A percentile compares a stretch with the other conserved stretches of the same genome.
These are phyloP conservation scores for Starmerella vaccinii DNA, from an alignment of 805 yeast species.

Conservation along the genomic window DNA sequence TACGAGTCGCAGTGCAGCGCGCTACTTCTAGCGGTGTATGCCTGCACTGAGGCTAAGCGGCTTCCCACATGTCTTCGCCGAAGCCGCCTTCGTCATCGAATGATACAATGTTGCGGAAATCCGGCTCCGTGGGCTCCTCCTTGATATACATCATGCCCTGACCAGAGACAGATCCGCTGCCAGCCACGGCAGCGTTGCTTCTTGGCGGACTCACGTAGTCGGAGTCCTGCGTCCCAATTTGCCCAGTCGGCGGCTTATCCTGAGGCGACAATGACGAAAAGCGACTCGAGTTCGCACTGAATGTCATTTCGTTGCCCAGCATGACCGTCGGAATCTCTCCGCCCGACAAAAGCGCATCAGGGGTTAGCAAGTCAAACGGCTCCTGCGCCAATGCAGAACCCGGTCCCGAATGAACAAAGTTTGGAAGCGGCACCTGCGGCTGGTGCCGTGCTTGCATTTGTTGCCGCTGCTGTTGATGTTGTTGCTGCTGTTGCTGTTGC, in stretches of 20 bases:
- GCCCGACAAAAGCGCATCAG: conserved; percentile 1
- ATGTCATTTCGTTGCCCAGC: neutral
- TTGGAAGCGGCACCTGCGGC: neutral
- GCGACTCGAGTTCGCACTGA: conserved; percentile 8
- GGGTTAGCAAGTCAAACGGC: neutral
- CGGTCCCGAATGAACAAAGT: neutral
- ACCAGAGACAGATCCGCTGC: neutral
- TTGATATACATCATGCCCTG: conserved; percentile 2
- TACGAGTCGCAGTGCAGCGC: neutral
- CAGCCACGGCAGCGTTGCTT: neutral
- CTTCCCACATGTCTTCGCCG: conserved; percentile 5
- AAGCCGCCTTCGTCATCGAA: conserved; percentile 2
- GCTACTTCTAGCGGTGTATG: neutral
- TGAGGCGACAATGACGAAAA: conserved; percentile 2
- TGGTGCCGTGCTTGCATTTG: neutral
- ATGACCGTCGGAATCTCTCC: neutral
- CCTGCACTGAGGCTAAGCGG: neutral
- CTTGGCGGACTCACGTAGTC: neutral
- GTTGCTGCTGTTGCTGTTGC: neutral
- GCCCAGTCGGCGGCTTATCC: neutral
- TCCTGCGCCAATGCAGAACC: neutral
- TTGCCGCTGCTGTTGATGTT: neutral
- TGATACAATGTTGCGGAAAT: conserved; percentile 2
- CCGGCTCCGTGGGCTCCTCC: conserved; percentile 3
- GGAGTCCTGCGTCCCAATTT: neutral